Percentiles rank a stretch among this genome's conserved stretches.
These are phyloP conservation scores for Lenzites betulinus DNA, from an alignment of 768 basidiomycete species.

Conservation along the genomic window DNA sequence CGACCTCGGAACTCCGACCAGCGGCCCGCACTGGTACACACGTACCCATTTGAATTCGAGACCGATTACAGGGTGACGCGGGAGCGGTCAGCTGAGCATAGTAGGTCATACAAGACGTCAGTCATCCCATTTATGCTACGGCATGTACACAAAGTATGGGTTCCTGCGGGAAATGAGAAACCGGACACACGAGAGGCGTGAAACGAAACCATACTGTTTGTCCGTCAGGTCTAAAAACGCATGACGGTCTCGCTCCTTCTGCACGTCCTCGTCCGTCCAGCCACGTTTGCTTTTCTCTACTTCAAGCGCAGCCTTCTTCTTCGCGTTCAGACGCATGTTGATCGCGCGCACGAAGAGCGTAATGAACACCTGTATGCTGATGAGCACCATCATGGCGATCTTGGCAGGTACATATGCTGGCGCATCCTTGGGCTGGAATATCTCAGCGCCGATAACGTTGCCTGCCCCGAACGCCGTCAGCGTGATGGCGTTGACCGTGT, in stretches of 20 bases:
- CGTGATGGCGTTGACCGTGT: constrained; percentile 64
- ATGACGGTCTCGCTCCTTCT: constrained; percentile 58
- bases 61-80: no score
- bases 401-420: constrained; percentile 69
- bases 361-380: constrained; percentile 52
- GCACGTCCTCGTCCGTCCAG: constrained; percentile 61
- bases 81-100: no score
- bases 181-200: background rate
- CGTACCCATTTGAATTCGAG: background rate
- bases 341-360: constrained; percentile 54
- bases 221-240: constrained; percentile 68
- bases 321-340: constrained; percentile 53
- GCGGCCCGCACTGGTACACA: no score
- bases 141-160: constrained; percentile 59
- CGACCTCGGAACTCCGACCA: background rate
- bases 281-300: constrained; percentile 47
- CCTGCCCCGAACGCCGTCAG: constrained; percentile 56
- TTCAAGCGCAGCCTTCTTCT: constrained; percentile 45
- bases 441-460: constrained; percentile 64
- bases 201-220: constrained; percentile 47
- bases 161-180: constrained; percentile 40
- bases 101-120: no score
- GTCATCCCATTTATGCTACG: constrained; percentile 31
- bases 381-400: constrained; percentile 60
- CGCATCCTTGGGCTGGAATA: constrained; percentile 63